phyloP scores from a whole-genome alignment of 1,284 basidiomycete species.

The Amylostereum areolatum region DNA sequence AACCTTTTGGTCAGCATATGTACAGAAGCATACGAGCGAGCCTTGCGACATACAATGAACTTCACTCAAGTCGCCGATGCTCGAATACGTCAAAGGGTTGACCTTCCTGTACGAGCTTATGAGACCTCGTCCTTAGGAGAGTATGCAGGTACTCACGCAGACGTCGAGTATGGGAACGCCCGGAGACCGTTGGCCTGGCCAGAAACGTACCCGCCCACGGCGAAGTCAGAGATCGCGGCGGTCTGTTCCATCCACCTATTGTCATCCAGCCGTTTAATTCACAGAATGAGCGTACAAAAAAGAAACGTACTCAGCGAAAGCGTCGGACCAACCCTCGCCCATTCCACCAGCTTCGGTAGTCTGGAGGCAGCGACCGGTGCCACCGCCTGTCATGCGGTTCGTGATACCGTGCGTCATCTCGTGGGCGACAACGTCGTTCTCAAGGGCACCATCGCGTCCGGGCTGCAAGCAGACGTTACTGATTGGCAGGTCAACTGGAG shows the following conservation, averaged over 20 bases:
- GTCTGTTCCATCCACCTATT: constrained; percentile 10
- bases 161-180: constrained; percentile 35
- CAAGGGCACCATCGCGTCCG: constrained; percentile 41
- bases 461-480: constrained; percentile 9
- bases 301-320: constrained; percentile 33
- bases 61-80: constrained; percentile 27
- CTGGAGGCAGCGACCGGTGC: constrained; percentile 44
- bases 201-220: constrained; percentile 21
- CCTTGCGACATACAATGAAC: constrained; percentile 27
- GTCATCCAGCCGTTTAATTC: no score
- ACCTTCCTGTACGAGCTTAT: constrained; percentile 14
- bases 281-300: no score
- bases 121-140: no score
- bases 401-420: constrained; percentile 47
- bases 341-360: constrained; percentile 43
- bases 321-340: constrained; percentile 52
- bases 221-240: not conserved
- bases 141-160: not conserved
- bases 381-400: constrained; percentile 48
- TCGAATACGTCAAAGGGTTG: constrained; percentile 35
- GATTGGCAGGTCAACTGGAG: not conserved
- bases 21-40: not conserved
- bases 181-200: constrained; percentile 29
- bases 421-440: constrained; percentile 44
- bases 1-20: not conserved